Percentiles rank a stretch among this genome's conserved stretches.
These are phyloP conservation scores for Phaeotremella fagi DNA, from an alignment of 768 basidiomycete genomes.

Conservation along the genomic window DNA sequence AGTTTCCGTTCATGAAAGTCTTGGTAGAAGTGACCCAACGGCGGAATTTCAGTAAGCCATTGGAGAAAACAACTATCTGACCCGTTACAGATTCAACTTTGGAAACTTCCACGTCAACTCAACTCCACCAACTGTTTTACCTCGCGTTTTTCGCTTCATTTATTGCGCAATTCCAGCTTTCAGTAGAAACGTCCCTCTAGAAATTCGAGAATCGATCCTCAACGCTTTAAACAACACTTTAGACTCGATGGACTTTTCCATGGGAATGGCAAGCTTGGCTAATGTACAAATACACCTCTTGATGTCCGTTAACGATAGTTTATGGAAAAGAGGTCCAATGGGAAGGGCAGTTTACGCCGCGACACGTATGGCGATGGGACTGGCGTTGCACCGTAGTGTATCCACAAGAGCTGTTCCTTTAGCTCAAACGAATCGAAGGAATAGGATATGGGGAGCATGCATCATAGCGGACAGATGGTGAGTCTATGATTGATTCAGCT, in stretches of 20 bases:
- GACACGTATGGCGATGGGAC: conserved; percentile 4
- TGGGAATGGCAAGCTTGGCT: background rate
- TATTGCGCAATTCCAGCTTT: conserved; percentile 1
- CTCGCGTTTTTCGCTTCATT: background rate
- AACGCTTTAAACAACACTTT: conserved; percentile 1
- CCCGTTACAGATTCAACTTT: too few relatives aligned
- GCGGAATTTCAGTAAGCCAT: conserved; percentile 3
- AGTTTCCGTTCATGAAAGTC: conserved; percentile 6
- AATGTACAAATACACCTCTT: conserved; percentile 5
- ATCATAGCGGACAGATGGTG: conserved; percentile 8
- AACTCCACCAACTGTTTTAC: background rate
- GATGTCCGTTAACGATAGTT: conserved; percentile 3
- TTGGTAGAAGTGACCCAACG: conserved; percentile 2
- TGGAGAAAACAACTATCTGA: too few relatives aligned
- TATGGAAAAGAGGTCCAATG: background rate
- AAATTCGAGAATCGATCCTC: conserved; percentile 1
- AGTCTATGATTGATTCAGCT: background rate
- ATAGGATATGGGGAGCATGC: conserved; percentile 4
- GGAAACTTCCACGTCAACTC: conserved; percentile 4
- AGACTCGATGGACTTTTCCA: conserved; percentile 2
- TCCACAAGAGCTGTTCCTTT: background rate
- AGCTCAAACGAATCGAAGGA: conserved; percentile 2
- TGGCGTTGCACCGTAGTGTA: conserved; percentile 7
- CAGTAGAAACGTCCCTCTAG: background rate
- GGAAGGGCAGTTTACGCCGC: conserved; percentile 5